phyloP scores from a whole-genome alignment of 1,284 basidiomycete genomes.

The Fomitopsis schrenkii region DNA sequence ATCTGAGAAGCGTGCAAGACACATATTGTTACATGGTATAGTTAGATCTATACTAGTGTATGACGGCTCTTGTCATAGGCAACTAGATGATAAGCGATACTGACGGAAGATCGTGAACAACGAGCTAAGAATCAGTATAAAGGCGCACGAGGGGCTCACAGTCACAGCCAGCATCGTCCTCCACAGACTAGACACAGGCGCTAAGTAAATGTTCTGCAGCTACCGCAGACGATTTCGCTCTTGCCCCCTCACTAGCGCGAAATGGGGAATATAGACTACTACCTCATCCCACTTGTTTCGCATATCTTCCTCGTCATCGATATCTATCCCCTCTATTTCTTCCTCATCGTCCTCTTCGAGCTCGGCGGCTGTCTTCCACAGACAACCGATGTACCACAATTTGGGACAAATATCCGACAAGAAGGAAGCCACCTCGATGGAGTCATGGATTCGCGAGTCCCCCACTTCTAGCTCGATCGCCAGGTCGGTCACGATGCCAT shows the following conservation, averaged over 20 bases:
- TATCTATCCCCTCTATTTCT: neutral
- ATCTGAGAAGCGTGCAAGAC: too few species aligned
- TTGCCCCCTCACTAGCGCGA: neutral
- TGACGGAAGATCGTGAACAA: too few species aligned
- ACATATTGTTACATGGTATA: too few species aligned
- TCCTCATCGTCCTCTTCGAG: neutral
- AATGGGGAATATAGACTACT: neutral
- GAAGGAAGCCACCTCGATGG: conserved; percentile 4
- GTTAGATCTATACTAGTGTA: too few species aligned
- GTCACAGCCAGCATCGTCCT: too few species aligned
- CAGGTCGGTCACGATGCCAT: neutral
- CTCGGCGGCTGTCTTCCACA: neutral
- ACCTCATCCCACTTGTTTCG: neutral
- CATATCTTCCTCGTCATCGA: neutral
- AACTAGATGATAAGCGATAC: too few species aligned
- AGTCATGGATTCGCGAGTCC: conserved; percentile 1
- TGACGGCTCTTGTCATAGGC: too few species aligned
- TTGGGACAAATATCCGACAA: conserved; percentile 3
- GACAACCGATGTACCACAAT: neutral
- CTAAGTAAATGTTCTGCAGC: too few species aligned
- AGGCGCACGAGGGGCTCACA: too few species aligned
- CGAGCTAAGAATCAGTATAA: too few species aligned
- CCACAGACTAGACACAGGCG: too few species aligned
- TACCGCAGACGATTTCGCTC: neutral
- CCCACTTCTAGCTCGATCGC: neutral